These are phyloP conservation scores for Porcisia deanei DNA, from an alignment of 208 protist species.

Conservation along the genomic window DNA sequence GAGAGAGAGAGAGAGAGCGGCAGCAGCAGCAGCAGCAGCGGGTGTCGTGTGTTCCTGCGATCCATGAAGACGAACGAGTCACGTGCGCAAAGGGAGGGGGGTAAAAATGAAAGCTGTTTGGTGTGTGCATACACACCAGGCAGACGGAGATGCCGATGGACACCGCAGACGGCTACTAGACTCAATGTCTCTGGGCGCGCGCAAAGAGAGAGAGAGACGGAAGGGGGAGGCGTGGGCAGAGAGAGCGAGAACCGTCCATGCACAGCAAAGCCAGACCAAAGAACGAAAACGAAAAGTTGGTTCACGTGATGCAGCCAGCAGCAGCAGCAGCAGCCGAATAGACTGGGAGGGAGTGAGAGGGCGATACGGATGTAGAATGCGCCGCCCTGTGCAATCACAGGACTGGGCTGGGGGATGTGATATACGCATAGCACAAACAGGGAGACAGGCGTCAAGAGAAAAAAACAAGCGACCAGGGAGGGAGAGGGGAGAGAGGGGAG, in stretches of 20 bases:
- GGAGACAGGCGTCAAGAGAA: not conserved
- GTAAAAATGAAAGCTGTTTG: not conserved
- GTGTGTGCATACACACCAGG: not conserved
- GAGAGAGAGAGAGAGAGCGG: not conserved
- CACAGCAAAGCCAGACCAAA: not conserved
- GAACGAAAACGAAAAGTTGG: too few species aligned
- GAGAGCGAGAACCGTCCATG: not conserved
- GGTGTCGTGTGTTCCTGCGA: not conserved
- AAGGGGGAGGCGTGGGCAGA: not conserved
- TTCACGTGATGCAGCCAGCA: too few species aligned
- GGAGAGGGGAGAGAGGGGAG: not conserved
- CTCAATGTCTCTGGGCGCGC: not conserved
- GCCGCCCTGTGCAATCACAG: too few species aligned
- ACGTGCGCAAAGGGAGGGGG: not conserved
- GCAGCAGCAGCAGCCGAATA: not conserved
- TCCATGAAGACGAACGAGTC: not conserved
- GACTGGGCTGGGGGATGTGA: too few species aligned
- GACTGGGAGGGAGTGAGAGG: not conserved
- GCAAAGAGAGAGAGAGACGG: not conserved
- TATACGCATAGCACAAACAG: too few species aligned
- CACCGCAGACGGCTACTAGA: not conserved
- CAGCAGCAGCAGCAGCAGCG: too few species aligned
- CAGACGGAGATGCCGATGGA: not conserved
- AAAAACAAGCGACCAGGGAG: constrained; percentile 19
- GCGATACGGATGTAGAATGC: too few species aligned